Base-by-base conservation (phyloP, 805 yeast genomes). In the Candida nonsorbophila region DNA sequence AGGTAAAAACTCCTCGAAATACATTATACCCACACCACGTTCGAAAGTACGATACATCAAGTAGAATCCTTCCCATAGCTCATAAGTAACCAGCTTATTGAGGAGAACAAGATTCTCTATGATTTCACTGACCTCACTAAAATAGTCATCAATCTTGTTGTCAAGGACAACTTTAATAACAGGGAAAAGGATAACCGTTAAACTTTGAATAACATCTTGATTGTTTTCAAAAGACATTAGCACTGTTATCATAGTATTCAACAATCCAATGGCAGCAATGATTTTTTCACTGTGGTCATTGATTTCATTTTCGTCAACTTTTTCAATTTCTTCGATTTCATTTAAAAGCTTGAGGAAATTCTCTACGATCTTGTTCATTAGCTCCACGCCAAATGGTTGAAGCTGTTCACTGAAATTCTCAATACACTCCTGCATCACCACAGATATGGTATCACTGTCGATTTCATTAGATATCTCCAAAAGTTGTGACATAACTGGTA, bases 351-450 rank as follows among this genome's bases (percentile, higher is more conserved):
- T 40, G 47, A 62, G 43, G 25, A 88, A 85, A 49, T 90, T 96
- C 28, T 76, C 75, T 10, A 79, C 79, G 43, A 82, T 59, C 47
- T 77, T 72, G 3, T 51, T 49, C 16, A 81, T 72, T 58, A 48
- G 62, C 41, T 65, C 62, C 29, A 49, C 49, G 21, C 94, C 90
- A 53, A 84, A 90, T 11, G 98, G 97, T 32, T 57, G 92, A 42
- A 90, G 67, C 55, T 90, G 94, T 40, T 79, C 84, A 4, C 94
- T 72, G 55, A 82, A 92, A 34, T 74, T 76, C 49, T 88, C 96
- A 17, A 90, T 97, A 51, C 92, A 81, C 45, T 88, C 96, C 63
- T 90, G 97, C 81, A 90, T 86, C 5, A 90, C 95, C 14, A 81
- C 83, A 14, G 94, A 77, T 16, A 92, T 71, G 2, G 87, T 74